Conservation (phyloP, 208 protist species). For the Trypanosoma caninum region DNA sequence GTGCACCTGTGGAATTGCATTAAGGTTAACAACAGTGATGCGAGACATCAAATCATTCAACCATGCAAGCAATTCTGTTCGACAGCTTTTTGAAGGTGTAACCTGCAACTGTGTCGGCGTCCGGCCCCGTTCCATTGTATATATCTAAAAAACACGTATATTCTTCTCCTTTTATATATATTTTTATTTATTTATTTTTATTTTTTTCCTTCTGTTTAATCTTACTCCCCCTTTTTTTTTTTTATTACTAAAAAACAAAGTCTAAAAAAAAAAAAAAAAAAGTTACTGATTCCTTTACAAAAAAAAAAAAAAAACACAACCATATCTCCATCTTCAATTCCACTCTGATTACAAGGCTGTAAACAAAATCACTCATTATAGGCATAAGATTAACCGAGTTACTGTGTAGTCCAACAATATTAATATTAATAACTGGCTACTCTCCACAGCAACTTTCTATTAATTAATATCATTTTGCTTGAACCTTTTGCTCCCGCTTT, state of each 20-base stretch:
- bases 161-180: constrained; percentile 8
- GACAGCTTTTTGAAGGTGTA: constrained; percentile 44
- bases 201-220: not conserved
- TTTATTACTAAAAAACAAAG: not conserved
- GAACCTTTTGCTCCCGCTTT: too few relatives aligned
- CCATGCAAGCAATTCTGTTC: constrained; percentile 76
- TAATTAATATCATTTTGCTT: too few relatives aligned
- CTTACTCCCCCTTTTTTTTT: not conserved
- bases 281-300: not conserved
- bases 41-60: constrained; percentile 52
- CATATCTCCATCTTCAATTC: too few relatives aligned
- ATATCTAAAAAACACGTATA: constrained; percentile 5
- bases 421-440: too few relatives aligned
- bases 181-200: not conserved
- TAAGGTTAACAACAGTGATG: constrained; percentile 27
- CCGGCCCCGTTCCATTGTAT: constrained; percentile 5
- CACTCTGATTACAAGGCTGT: not conserved
- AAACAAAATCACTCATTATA: not conserved
- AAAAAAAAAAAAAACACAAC: constrained; percentile 12
- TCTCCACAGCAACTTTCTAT: too few relatives aligned
- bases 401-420: too few relatives aligned
- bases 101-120: constrained; percentile 49
- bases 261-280: not conserved
- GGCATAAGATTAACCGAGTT: too few relatives aligned
- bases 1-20: constrained; percentile 30